Base-by-base conservation (phyloP, 2,329 filamentous ascomycete species). In the Fusarium praegraminearum region DNA sequence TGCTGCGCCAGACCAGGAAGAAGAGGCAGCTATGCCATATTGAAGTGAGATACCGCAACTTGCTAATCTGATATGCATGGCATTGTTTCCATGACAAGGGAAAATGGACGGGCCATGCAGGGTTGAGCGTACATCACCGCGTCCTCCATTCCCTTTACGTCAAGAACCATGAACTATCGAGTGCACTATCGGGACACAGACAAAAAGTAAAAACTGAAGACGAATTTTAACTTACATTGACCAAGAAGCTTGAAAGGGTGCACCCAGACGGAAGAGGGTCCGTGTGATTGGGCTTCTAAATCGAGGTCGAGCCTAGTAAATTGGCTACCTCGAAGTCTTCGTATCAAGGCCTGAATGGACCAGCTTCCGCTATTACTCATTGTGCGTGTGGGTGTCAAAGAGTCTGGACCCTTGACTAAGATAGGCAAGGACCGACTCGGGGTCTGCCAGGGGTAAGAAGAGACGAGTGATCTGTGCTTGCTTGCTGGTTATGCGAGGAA, bases 221-320 rank as follows among this genome's bases (percentile, higher is more conserved):
- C 16, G 16, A n/a, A 26, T 3, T 16, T n/a, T 32, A 32, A 51
- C 62, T 64, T 22, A 64, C 62, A 58, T 7, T 64, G 45, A 22
- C 60, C 44, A 7, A 64, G 33, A 15, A 64, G 52, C 51, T 51
- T 64, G 51, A 64, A 30, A 40, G 60, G 61, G 30, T 64, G 59
- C 10, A 30, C 33, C 61, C 59, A 64, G 20, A 41, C 5, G 8
- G 26, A 36, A 8, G 38, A 51, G 22, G 62, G 60, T 41, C 51
- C 64, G 33, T 41, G 51, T 50, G 51, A 36, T 28, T 64, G 61
- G 5, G 62, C 61, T 66, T 66, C 62, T 65, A 65, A 53, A 60
- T 65, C 61, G 54, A 65, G 61, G 16, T 65, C 51, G 15, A 26
- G 3, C 30, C 62, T 53, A 20, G 60, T 32, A 65, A 30, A 65